Conservation (phyloP, 164 flowering plant species). For the Nymphaea thermarum region DNA sequence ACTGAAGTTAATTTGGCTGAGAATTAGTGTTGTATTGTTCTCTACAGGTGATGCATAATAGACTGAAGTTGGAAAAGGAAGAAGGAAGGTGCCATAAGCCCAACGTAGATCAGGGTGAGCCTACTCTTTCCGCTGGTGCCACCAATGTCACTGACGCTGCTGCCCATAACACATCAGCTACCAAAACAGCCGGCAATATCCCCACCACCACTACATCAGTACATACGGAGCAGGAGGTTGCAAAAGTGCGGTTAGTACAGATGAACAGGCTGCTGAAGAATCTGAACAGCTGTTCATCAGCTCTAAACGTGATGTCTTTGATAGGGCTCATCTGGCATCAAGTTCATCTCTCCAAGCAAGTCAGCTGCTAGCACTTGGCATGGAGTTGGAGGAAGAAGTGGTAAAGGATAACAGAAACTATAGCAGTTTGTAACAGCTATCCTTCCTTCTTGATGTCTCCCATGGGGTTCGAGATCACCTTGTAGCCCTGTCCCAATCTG, state of each 20-base stretch:
- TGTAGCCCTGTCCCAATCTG: too few species aligned
- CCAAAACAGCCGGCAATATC: neutral
- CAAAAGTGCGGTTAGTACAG: slow-evolving; percentile 3
- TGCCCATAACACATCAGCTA: neutral
- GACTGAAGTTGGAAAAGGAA: slow-evolving; percentile 71
- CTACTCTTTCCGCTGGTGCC: neutral
- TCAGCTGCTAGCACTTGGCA: too few species aligned
- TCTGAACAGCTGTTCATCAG: slow-evolving; percentile 40
- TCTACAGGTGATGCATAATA: slow-evolving; percentile 60
- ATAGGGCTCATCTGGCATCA: slow-evolving; percentile 57
- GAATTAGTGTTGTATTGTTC: too few species aligned
- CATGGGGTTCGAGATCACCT: too few species aligned
- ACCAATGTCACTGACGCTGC: neutral
- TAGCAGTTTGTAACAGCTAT: too few species aligned
- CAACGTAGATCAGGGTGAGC: slow-evolving; percentile 1
- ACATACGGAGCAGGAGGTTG: neutral
- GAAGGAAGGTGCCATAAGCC: slow-evolving; percentile 46
- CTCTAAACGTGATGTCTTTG: slow-evolving; percentile 39
- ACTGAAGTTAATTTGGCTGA: too few species aligned
- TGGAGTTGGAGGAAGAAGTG: too few species aligned
- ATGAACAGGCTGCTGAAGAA: slow-evolving; percentile 25
- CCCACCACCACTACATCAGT: neutral
- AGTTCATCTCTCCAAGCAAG: slow-evolving; percentile 19
- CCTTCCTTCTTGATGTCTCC: too few species aligned
- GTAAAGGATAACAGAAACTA: too few species aligned